Evolutionary conservation across 257 asterid species (phyloP), one percentile per base, ranked within the genome.

Genomic region (Solanum bulbocastanum): DNA sequence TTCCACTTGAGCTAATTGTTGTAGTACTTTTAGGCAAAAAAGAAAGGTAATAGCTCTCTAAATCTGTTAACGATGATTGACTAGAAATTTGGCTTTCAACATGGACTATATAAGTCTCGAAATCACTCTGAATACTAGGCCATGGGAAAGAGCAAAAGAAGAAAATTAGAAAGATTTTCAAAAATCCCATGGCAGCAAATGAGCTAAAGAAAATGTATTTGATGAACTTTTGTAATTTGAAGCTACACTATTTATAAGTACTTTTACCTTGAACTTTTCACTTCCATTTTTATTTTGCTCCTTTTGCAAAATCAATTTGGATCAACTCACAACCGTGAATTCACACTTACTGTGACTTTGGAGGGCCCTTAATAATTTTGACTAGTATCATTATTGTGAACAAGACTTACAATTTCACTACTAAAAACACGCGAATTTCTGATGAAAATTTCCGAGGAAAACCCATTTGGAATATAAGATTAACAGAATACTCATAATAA

Each of bases 51-150:
- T 93, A 91, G 66, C 72, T 75, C 25, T 88, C 91, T 42, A 90
- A 39, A 6, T 90, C 89, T 4, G 66, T 72, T 16, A 30, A 49
- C 23, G 65, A 30, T 33, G 79, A 83, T 44, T 86, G 25, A 12
- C 83, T 83, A 1, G 87, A 82, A n/a, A 89, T 49, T n/a, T 14
- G 90, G 12, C 0, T 27, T n/a, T 79, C 90, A 33, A 93, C 88
- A 37, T 74, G 95, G 83, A 93, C 94, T n/a, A 93, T 90, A 22
- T 93, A 93, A 23, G 89, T 92, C 52, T 93, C 86, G 30, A 86
- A 85, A n/a, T 40, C 35, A 65, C 8, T 86, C 8, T 85, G 49
- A 0, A 78, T 6, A 42, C 62, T 78, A 42, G 37, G 37, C 84
- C 25, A 42, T 14, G 62, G 62, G 84, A 42, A 42, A 78, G 62